Evolutionary conservation across 768 basidiomycete genomes (phyloP).

Genomic region (Leccinellum albellum): DNA sequence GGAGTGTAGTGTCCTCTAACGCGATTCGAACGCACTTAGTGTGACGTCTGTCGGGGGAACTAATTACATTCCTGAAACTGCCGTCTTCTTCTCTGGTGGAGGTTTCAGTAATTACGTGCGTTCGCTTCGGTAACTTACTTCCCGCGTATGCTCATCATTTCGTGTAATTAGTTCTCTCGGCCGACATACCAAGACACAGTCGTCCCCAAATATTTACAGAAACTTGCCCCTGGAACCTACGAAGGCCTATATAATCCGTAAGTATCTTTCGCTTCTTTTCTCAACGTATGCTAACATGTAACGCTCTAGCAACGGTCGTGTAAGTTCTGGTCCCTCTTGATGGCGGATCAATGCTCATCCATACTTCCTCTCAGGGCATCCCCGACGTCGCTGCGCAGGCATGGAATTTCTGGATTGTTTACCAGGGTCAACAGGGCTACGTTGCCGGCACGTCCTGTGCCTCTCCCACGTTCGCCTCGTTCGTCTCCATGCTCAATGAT

Average conservation of each 20-base stretch:
- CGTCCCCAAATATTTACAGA: slow-evolving; percentile 43
- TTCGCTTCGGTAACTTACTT: not conserved
- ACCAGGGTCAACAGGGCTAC: slow-evolving; percentile 33
- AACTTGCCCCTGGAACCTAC: slow-evolving; percentile 47
- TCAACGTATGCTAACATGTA: not conserved
- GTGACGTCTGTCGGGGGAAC: slow-evolving; percentile 78
- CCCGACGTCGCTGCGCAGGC: slow-evolving; percentile 70
- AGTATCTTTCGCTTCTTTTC: slow-evolving; percentile 13
- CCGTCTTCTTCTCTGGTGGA: slow-evolving; percentile 62
- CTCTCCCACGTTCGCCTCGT: slow-evolving; percentile 59
- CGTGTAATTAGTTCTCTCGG: slow-evolving; percentile 42
- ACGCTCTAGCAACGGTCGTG: slow-evolving; percentile 48
- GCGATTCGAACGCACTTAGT: slow-evolving; percentile 29
- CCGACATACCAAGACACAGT: slow-evolving; percentile 51
- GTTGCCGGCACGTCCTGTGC: slow-evolving; percentile 66
- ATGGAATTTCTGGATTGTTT: slow-evolving; percentile 45
- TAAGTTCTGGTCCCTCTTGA: slow-evolving; percentile 26
- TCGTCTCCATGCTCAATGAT: slow-evolving; percentile 65
- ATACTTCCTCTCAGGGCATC: slow-evolving; percentile 35
- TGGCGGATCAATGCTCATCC: no score
- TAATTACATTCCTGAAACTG: slow-evolving; percentile 52
- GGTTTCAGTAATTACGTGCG: slow-evolving; percentile 69
- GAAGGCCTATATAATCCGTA: slow-evolving; percentile 59
- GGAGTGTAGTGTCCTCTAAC: not conserved
- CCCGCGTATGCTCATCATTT: slow-evolving; percentile 3